Evolutionary conservation across 768 basidiomycete species (phyloP), one percentile per base, ranked within the genome.

Genomic region (Hebeloma cylindrosporum): DNA sequence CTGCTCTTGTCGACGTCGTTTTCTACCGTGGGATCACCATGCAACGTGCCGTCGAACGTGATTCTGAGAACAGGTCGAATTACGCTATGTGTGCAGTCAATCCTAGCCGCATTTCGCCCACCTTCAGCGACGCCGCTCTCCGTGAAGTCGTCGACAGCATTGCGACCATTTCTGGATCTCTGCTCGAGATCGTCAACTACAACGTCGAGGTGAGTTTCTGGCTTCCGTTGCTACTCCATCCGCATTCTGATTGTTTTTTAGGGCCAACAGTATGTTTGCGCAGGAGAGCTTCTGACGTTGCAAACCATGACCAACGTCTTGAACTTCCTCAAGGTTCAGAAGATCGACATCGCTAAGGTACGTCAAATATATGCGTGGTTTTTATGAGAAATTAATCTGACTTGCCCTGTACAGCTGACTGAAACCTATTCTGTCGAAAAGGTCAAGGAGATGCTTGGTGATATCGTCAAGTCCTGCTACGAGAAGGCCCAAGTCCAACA

Each of bases 1-100:
- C 95, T 14, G 83, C 92, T 2, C 83, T 98, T 36, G 92, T 94
- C 59, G 96, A 99, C 55, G 91, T 99, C 59, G 95, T 99, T 20
- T 99, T 99, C 78, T 99, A 97, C 68, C 92, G 96, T 64, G 96
- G 96, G 57, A 94, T 99, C 61, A 99, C 96, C 26, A 99, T 98
- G 96, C 96, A 98, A 61, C 92, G 96, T 17, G 96, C 96, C 20
- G 96, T 99, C 46, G 93, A 96, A 67, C 91, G 96, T 23, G 96
- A 99, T 61, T 74, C 85, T 2, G 74, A 88, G 45, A 94, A 94
- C 59, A 82, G 96, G 27, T 95, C 92, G 18, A 93, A 94, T 63
- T 99, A 97, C 58, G 94, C 93, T 7, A 98, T 99, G 96, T 94
- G 93, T 66, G 95, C 96, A n/a, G 89, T 96, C 56, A 98, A 99